Base-by-base conservation (phyloP, 2,329 filamentous ascomycete species). In the Phyllosticta paracitricarpa region DNA sequence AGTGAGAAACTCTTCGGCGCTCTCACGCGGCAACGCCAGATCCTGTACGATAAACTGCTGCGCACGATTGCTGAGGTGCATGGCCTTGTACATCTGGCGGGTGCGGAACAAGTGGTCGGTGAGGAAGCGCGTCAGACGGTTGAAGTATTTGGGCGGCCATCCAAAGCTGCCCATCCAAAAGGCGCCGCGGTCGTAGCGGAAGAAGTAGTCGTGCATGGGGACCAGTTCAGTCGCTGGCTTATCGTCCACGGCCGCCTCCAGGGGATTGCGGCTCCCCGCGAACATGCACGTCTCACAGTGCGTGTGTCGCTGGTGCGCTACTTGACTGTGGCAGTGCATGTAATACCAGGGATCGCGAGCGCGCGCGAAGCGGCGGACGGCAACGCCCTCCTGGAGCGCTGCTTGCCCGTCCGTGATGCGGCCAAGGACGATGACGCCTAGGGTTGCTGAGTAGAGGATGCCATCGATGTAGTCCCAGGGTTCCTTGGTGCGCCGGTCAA, bases 151-250 rank as follows among this genome's bases (percentile, higher is more conserved):
- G 71, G 88, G 88, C 72, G 88, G 71, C 72, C 86, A 88, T 1
- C 84, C 83, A 62, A 84, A 82, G 24, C 75, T 75, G 9, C 82
- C 86, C 3, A 82, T 82, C 86, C 86, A 89, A 73, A 89, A 89
- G 2, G 81, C 84, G 55, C 85, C 86, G 40, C 86, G 81, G 69
- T 89, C 85, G 73, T 87, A 89, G 17, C 86, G 82, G 72, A 89
- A 89, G 63, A 89, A 81, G 71, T 89, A 89, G 68, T 89, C 86
- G 2, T 75, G 73, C 0, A 89, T 66, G 0, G 85, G 85, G 1
- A 89, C 79, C 61, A 81, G 82, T 62, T 88, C 84, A 60, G 71
- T 66, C 1, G 77, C 71, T 2, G 72, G 71, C 17, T 72, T 64
- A 17, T 63, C 59, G 2, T 71, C 65, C 51, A 52, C 40, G 48